Evolutionary conservation across 2,329 filamentous ascomycete species (phyloP), one percentile per base, ranked within the genome.

Genomic region (Sphaerostilbella broomeana): DNA sequence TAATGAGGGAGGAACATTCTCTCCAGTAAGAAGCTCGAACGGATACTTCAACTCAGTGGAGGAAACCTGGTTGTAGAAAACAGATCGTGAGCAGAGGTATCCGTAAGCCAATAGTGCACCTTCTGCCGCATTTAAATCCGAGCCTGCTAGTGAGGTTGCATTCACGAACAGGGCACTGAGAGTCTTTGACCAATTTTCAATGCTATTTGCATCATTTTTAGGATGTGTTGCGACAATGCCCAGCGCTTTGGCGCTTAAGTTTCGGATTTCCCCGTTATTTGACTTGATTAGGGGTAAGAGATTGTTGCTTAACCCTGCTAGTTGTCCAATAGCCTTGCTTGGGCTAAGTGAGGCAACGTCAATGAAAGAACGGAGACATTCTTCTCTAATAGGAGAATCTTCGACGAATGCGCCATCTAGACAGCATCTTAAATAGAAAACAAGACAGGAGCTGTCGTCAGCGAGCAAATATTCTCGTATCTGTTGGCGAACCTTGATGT

Each of bases 151-250:
- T 10, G 64, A 67, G 37, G 73, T 52, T 18, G 60, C 59, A 5
- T 58, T 54, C n/a, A 59, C 52, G 6, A 75, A 61, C 11, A 83
- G 62, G 0, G 61, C 53, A 12, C 59, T 47, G 17, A 79, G 40
- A 4, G 51, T 52, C 29, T 42, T 43, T n/a, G 48, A 42, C 38
- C 49, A 52, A 15, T 53, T 51, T 2, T 42, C 42, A 13, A 64
- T 44, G 2, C 37, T 43, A 5, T 59, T 52, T 0, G 62, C 49
- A 2, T 68, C 51, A 41, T 69, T 69, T 6, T 51, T 53, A 4
- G 70, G 68, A 56, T 90, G 84, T 0, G 86, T 82, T 1, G 75
- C 79, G 5, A 95, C 62, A 10, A 95, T 82, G 1, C 88, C 89
- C 50, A 88, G 77, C 0, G 79, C 75, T 44, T 79, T 79, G 12